phyloP scores from a whole-genome alignment of 192 early-diverging fungal species.

The Coemansia sp. region DNA sequence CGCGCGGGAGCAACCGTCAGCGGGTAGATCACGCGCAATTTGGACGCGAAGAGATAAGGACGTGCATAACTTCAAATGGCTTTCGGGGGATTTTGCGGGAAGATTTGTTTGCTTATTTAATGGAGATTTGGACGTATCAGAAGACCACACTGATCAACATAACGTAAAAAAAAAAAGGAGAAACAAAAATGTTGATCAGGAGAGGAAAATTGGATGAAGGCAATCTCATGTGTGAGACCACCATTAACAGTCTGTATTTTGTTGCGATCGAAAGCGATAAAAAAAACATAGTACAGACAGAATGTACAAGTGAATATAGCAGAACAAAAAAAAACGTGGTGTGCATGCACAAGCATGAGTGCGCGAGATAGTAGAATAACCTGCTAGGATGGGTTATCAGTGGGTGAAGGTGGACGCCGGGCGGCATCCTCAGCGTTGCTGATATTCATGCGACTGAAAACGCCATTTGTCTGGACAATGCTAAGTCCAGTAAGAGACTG shows the following conservation, averaged over 20 bases:
- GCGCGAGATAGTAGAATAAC: background rate
- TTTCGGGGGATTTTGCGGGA: background rate
- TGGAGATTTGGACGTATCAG: background rate
- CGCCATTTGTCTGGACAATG: conserved; percentile 45
- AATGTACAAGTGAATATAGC: background rate
- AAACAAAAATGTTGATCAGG: no score
- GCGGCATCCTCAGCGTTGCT: conserved; percentile 27
- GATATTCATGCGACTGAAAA: conserved; percentile 54
- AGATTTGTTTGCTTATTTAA: background rate
- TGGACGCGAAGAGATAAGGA: background rate
- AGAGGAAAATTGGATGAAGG: background rate
- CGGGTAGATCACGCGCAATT: background rate
- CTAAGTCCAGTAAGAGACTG: conserved; percentile 5
- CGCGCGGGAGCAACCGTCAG: background rate
- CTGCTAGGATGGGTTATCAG: background rate
- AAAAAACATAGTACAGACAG: conserved; percentile 3
- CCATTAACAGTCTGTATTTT: background rate
- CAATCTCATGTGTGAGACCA: background rate
- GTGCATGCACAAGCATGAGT: background rate
- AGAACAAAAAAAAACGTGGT: background rate
- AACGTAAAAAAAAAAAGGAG: no score
- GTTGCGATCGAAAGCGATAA: background rate
- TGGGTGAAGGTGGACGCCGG: background rate
- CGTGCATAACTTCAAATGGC: background rate
- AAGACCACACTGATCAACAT: background rate